Evolutionary conservation across 2,329 filamentous ascomycete genomes (phyloP), one percentile per base, ranked within the genome.

Genomic region (Aspergillus chevalieri): DNA sequence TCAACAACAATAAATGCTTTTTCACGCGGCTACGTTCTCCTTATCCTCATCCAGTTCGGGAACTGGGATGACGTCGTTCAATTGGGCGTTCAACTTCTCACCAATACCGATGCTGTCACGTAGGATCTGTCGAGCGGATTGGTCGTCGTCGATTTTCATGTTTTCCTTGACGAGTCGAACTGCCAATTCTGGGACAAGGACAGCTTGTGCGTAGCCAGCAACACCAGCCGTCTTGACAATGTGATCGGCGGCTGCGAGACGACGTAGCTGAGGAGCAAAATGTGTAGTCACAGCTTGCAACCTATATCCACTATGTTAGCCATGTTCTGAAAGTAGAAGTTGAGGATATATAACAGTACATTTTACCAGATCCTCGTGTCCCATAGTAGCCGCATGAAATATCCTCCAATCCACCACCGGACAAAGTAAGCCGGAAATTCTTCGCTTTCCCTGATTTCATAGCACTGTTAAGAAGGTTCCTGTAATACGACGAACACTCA

Each of bases 371-470:
- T 1, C 90, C 90, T 17, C 84, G 80, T 2, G 84, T 79, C 1
- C 90, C 90, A 68, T 95, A 95, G 68, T 95, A 95, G 0, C 90
- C 90, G 8, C 87, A 86, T 3, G 80, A 83, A 26, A 85, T 75
- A 48, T 74, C 78, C 44, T 78, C 74, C 24, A 81, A 71, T 4
- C 62, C 64, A 48, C 63, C 66, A n/a, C 59, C 67, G 50, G 63
- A 66, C 17, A 71, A 60, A 26, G 76, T 82, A 51, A 81, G 78
- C 46, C 81, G 73, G 49, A 87, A 71, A 22, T 79, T 85, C 47
- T 80, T 77, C 26, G 79, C 80, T 61, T 78, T 76, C 10, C 84
- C 84, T 2, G 73, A 67, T 48, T 77, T 75, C 41, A 87, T 73
- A 10, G 73, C 78, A 3, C 76, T 71, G 4, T 75, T 76, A 21